Base-by-base conservation (phyloP, 441 rosid genomes). In the Brassica balearica region DNA sequence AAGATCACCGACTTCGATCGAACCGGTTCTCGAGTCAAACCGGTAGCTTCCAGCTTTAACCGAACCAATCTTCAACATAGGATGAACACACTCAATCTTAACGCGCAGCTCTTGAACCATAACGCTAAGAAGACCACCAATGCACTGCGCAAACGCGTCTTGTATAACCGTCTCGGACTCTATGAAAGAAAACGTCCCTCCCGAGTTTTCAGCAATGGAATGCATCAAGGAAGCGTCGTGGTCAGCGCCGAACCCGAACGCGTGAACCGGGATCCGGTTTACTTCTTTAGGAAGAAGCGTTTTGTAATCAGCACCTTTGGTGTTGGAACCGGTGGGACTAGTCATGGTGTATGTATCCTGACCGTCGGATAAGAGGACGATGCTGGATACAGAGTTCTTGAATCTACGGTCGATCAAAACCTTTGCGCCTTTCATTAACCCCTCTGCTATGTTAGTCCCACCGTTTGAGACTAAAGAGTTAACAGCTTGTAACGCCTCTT, bases 131-230 rank as follows among this genome's bases (percentile, higher is more conserved):
- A 91, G 87, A 58, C 95, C 95, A 38, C 95, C 95, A 67, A 91
- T 91, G 78, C 96, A 91, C 82, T 89, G 96, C 2, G 96, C 96
- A 76, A 91, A 91, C 19, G 93, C 93, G 79, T 91, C 92, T 81
- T 91, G 95, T 78, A 91, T 91, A 55, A 87, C 91, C n/a, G 75
- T 82, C 72, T 91, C 95, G 5, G 91, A 83, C 80, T 91, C 95
- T 67, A 91, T 87, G 81, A 89, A 89, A 60, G 95, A 91, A 85
- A 91, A 91, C 11, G 93, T 91, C 32, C 95, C 93, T 15, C 92
- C 90, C 0, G 95, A 91, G 62, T 79, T 80, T 79, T 89, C 91
- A 1, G 92, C 81, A 43, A 91, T 88, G 1, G 89, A 85, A 70
- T 91, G 95, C 95, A 91, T 91, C n/a, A 81, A 81, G 19, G 86